Base-by-base conservation (phyloP, 129 eudicot genomes). In the Ambrosia trifida region DNA sequence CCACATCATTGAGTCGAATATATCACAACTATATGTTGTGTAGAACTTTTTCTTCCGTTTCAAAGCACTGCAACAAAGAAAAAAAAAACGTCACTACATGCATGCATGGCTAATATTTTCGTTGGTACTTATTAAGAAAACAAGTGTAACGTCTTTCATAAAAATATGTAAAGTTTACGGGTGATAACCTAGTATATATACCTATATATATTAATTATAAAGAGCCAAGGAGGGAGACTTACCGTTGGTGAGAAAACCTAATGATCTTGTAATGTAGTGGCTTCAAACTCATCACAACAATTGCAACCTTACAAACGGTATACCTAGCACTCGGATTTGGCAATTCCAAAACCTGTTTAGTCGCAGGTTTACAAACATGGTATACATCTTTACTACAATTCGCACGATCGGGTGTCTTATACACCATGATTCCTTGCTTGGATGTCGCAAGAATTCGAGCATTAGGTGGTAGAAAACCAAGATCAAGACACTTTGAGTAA, bases 211-310 rank as follows among this genome's bases (percentile, higher is more conserved):
- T 35, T 35, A 40, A 40, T 7, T 40, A 40, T 40, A 6, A 3
- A 47, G 17, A 47, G 5, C n/a, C 1, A 14, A 12, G 53, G 18
- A 24, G 2, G 12, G 36, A 57, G 64, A 57, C 64, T 11, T 57
- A 57, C 63, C 3, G 36, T 38, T 30, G 63, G 63, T n/a, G 2
- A 67, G 76, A 62, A 44, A 77, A 61, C 50, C 59, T 40, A 2
- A 50, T 5, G 20, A 62, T 77, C 59, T 70, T 77, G 66, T 70
- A 77, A 50, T 41, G 81, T 18, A 78, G 63, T 2, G 81, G 72
- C 3, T 63, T 64, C 10, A 57, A 78, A 11, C 49, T 11, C 56
- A 77, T 7, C 1, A 76, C 64, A 5, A 58, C 12, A 8, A 76
- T 58, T 2, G 64, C 75, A 32, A 57, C 35, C 31, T 76, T 57